Conservation (phyloP, 176 grass and related monocot species). For the Carex kokanica region DNA sequence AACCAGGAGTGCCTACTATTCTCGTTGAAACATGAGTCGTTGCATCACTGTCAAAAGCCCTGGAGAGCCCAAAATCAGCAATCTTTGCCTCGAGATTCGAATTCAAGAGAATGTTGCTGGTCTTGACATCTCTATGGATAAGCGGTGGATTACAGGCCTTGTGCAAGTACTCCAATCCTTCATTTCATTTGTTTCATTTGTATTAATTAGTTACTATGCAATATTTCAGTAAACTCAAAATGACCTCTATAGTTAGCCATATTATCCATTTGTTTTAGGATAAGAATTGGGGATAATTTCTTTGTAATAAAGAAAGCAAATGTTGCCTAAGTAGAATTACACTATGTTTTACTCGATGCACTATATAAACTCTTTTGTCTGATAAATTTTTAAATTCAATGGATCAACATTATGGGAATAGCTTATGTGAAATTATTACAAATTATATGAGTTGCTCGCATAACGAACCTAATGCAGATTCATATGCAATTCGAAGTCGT, state of each 20-base stretch:
- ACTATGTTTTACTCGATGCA: too few species aligned
- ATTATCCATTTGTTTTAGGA: background rate
- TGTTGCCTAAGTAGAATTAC: background rate
- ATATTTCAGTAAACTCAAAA: background rate
- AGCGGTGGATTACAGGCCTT: too few species aligned
- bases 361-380: background rate
- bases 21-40: too few species aligned
- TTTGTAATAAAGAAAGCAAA: background rate
- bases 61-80: too few species aligned
- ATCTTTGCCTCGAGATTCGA: too few species aligned
- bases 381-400: background rate
- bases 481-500: conserved; percentile 10
- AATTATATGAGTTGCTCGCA: background rate
- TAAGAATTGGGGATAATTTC: background rate
- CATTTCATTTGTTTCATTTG: background rate
- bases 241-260: background rate
- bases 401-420: background rate
- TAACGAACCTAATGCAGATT: conserved; percentile 12
- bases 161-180: too few species aligned
- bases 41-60: too few species aligned
- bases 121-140: too few species aligned
- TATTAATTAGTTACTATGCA: background rate
- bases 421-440: background rate
- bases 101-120: too few species aligned
- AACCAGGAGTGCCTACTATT: too few species aligned